Conservation (phyloP, 352 stramenopile species). For the Peronospora destructor region DNA sequence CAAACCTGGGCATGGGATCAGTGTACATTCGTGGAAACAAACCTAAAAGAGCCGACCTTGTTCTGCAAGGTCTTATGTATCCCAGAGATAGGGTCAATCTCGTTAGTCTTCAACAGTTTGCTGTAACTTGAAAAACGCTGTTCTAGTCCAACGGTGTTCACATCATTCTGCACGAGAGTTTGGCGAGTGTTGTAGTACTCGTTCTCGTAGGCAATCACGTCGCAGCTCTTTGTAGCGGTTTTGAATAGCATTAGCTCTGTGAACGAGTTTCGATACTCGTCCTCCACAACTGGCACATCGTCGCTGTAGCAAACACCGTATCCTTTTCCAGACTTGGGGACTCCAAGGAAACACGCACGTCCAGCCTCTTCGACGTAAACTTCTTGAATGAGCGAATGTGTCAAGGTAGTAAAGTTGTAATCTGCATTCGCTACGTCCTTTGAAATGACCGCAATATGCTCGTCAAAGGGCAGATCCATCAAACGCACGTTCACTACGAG, state of each 20-base stretch:
- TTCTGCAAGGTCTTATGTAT: conserved; percentile 21
- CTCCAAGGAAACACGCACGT: too few species aligned
- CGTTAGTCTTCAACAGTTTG: conserved; percentile 19
- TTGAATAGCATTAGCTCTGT: conserved; percentile 39
- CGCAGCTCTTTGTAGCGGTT: conserved; percentile 27
- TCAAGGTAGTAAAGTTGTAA: too few species aligned
- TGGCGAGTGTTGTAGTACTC: conserved; percentile 27
- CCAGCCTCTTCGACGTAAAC: too few species aligned
- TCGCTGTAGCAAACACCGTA: conserved; percentile 37
- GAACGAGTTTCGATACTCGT: conserved; percentile 26
- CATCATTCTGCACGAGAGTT: conserved; percentile 2
- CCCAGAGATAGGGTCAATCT: conserved; percentile 2
- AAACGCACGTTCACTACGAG: too few species aligned
- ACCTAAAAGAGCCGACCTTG: conserved; percentile 27
- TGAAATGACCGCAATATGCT: too few species aligned
- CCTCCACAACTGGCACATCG: conserved; percentile 13
- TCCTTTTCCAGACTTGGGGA: conserved; percentile 6
- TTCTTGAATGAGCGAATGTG: too few species aligned
- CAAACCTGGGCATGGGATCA: background rate
- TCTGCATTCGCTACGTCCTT: too few species aligned
- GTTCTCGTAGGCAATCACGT: conserved; percentile 38
- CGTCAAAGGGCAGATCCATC: too few species aligned
- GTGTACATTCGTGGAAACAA: conserved; percentile 1
- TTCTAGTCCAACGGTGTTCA: conserved; percentile 3
- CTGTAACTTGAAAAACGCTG: conserved; percentile 34